Percentiles rank a stretch among this genome's conserved stretches.
phyloP scores from a whole-genome alignment of 2,329 filamentous ascomycete genomes.

The Trichoderma sp. region DNA sequence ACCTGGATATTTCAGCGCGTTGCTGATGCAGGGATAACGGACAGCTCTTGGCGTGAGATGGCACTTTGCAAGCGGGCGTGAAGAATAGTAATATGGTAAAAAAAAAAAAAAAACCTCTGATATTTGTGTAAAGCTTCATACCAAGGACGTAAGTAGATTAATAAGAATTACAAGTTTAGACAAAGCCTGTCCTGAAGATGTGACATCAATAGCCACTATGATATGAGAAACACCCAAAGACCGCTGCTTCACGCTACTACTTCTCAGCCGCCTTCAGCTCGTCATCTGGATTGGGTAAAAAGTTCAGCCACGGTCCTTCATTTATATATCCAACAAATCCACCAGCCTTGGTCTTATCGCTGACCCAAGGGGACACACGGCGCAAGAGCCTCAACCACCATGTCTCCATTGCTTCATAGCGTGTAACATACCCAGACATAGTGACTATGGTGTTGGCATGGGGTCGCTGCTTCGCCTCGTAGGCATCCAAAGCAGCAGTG shows the following conservation, averaged over 20 bases:
- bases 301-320: conserved; percentile 1
- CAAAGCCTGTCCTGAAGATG: background rate
- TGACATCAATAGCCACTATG: background rate
- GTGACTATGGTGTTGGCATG: background rate
- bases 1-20: background rate
- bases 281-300: background rate
- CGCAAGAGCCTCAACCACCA: conserved; percentile 13
- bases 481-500: background rate
- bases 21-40: background rate
- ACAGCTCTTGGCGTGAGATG: background rate
- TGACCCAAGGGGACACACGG: conserved; percentile 4
- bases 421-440: conserved; percentile 2
- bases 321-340: background rate
- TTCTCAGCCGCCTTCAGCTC: background rate
- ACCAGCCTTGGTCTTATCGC: background rate
- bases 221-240: background rate
- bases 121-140: background rate
- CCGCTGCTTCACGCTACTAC: background rate
- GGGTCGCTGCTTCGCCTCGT: conserved; percentile 8
- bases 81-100: too few species aligned
- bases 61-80: background rate
- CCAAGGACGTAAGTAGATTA: background rate
- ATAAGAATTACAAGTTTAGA: background rate
- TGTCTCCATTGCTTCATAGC: conserved; percentile 10
- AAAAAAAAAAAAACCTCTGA: background rate